Evolutionary conservation across 257 asterid species (phyloP).

Genomic region (Salvia hispanica): DNA sequence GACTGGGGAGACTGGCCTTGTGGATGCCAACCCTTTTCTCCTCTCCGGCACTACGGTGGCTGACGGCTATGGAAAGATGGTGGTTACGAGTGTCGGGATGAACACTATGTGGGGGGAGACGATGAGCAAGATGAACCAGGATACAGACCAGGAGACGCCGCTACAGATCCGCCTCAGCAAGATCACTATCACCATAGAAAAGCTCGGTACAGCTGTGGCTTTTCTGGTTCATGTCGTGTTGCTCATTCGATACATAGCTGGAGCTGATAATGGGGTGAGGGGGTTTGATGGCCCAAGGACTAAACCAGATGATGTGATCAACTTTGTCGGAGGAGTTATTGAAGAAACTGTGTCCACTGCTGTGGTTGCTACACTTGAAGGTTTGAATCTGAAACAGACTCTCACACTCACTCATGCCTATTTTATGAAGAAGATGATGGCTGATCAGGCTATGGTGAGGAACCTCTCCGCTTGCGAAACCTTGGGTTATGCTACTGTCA

Average conservation of each 20-base stretch:
- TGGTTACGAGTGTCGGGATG: slow-evolving; percentile 39
- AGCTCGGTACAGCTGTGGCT: slow-evolving; percentile 45
- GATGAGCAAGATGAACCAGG: slow-evolving; percentile 40
- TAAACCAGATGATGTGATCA: slow-evolving; percentile 33
- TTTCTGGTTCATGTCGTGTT: slow-evolving; percentile 44
- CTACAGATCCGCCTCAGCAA: slow-evolving; percentile 40
- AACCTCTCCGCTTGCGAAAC: slow-evolving; percentile 36
- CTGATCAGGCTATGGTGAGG: slow-evolving; percentile 49
- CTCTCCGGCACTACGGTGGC: slow-evolving; percentile 52
- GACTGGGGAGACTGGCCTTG: slow-evolving; percentile 51
- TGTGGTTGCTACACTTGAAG: slow-evolving; percentile 54
- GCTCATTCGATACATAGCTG: slow-evolving; percentile 38
- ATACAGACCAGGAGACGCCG: slow-evolving; percentile 35
- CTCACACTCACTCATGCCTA: slow-evolving; percentile 49
- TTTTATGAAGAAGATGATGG: slow-evolving; percentile 48
- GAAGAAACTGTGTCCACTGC: slow-evolving; percentile 46
- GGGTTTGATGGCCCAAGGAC: slow-evolving; percentile 36
- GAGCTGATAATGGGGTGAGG: slow-evolving; percentile 34
- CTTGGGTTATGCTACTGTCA: slow-evolving; percentile 41
- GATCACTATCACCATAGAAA: slow-evolving; percentile 46
- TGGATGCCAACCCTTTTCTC: slow-evolving; percentile 41
- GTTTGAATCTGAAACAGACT: slow-evolving; percentile 45
- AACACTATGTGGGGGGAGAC: slow-evolving; percentile 42
- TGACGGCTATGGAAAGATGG: slow-evolving; percentile 43
- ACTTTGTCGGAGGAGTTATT: slow-evolving; percentile 36